Evolutionary conservation across 2,329 filamentous ascomycete genomes (phyloP).

Genomic region (Aspergillus pseudotamarii): DNA sequence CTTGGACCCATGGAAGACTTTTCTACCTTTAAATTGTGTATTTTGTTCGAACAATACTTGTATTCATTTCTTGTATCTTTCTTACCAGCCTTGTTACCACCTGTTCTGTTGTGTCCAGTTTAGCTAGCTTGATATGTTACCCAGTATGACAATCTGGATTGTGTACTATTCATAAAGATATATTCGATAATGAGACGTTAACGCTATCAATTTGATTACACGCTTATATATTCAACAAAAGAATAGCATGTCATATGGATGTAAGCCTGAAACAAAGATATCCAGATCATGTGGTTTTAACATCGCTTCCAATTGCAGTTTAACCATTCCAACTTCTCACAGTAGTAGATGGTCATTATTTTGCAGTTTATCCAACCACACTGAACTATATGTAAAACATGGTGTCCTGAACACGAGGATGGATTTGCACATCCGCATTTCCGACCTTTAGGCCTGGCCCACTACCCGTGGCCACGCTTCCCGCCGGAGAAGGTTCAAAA

Average conservation of each 20-base stretch:
- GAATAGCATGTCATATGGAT: background rate
- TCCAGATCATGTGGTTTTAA: background rate
- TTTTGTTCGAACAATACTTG: background rate
- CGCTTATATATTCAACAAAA: background rate
- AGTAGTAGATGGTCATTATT: background rate
- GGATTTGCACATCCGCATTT: constrained; percentile 27
- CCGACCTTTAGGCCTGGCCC: constrained; percentile 11
- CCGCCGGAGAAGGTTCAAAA: constrained; percentile 53
- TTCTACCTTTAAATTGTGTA: background rate
- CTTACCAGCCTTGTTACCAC: background rate
- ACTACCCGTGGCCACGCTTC: constrained; percentile 26
- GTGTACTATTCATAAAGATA: background rate
- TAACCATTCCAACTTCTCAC: background rate
- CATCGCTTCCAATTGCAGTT: background rate
- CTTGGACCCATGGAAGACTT: background rate
- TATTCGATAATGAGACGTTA: background rate
- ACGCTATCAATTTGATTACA: background rate
- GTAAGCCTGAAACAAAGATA: background rate
- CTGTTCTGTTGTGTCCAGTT: background rate
- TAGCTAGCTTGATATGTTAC: constrained; percentile 1
- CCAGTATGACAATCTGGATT: background rate
- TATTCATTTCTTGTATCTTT: constrained; percentile 5
- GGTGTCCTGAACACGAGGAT: constrained; percentile 32
- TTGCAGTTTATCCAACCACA: background rate
- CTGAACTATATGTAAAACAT: constrained; percentile 44